Conservation (phyloP, 2,329 filamentous ascomycete species). For the Cladosporium sp. region DNA sequence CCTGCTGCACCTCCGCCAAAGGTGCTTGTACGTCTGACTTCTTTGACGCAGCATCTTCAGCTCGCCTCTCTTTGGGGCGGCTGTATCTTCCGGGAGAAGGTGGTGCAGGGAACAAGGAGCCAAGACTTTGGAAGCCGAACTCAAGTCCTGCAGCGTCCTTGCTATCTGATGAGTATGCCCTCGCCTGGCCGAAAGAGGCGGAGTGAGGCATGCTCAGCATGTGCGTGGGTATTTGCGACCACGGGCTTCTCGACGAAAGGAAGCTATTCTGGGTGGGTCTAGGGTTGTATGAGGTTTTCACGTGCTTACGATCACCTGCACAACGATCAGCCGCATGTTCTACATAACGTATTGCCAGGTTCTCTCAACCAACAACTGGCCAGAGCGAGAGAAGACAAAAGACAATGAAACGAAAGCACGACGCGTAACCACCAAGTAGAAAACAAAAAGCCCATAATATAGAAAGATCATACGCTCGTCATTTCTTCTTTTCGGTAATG, state of each 20-base stretch:
- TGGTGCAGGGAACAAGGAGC: slow-evolving; percentile 30
- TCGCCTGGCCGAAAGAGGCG: slow-evolving; percentile 18
- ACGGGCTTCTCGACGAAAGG: background rate
- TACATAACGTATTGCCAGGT: background rate
- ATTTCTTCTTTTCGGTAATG: slow-evolving; percentile 3
- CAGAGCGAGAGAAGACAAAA: background rate
- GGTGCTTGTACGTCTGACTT: background rate
- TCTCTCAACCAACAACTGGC: background rate
- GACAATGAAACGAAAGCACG: background rate
- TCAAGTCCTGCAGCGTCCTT: background rate
- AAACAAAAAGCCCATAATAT: slow-evolving; percentile 18
- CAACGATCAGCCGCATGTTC: background rate
- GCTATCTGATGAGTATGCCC: slow-evolving; percentile 29
- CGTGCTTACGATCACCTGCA: slow-evolving; percentile 1
- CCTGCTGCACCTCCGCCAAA: background rate
- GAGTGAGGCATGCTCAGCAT: slow-evolving; percentile 14
- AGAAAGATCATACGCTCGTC: slow-evolving; percentile 12
- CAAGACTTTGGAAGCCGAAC: slow-evolving; percentile 36
- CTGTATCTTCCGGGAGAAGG: slow-evolving; percentile 32
- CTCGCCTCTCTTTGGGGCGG: slow-evolving; percentile 24
- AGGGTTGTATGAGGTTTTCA: background rate
- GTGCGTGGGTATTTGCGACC: slow-evolving; percentile 24
- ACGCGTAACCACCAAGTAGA: background rate
- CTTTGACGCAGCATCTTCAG: background rate
- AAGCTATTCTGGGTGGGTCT: background rate